These are phyloP conservation scores for Pezizomycotina sp. DNA, from an alignment of 2,329 filamentous ascomycete species.

Conservation along the genomic window DNA sequence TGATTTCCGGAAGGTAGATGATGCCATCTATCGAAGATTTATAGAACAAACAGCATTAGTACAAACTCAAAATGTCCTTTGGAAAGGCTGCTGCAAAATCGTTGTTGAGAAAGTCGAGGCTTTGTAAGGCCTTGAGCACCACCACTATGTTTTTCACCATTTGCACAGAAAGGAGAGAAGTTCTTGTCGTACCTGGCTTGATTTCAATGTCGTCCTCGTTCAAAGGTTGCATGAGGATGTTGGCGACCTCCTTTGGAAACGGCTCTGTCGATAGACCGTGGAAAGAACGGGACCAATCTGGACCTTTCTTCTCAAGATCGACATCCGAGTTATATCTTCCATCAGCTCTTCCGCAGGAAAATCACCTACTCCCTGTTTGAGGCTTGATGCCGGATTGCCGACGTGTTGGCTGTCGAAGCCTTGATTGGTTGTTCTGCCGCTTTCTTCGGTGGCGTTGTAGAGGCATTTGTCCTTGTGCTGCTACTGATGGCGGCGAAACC, in stretches of 20 bases:
- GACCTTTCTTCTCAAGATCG: constrained; percentile 36
- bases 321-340: no score
- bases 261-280: constrained; percentile 56
- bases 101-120: no score
- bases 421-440: no score
- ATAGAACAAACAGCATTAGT: neutral
- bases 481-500: no score
- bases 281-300: constrained; percentile 74
- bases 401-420: no score
- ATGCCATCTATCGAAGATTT: constrained; percentile 52
- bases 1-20: constrained; percentile 92
- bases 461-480: no score
- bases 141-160: neutral
- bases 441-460: no score
- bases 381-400: no score
- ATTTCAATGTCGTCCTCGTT: constrained; percentile 70
- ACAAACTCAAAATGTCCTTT: no score
- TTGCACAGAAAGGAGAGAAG: neutral
- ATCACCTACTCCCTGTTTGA: no score
- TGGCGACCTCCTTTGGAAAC: constrained; percentile 53
- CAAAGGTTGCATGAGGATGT: constrained; percentile 51
- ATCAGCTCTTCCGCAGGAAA: constrained; percentile 10
- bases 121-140: no score
- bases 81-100: no score
- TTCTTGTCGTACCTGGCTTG: constrained; percentile 45